Base-by-base conservation (phyloP, 371 early-diverging fungal species). In the Mortierella polycephala region DNA sequence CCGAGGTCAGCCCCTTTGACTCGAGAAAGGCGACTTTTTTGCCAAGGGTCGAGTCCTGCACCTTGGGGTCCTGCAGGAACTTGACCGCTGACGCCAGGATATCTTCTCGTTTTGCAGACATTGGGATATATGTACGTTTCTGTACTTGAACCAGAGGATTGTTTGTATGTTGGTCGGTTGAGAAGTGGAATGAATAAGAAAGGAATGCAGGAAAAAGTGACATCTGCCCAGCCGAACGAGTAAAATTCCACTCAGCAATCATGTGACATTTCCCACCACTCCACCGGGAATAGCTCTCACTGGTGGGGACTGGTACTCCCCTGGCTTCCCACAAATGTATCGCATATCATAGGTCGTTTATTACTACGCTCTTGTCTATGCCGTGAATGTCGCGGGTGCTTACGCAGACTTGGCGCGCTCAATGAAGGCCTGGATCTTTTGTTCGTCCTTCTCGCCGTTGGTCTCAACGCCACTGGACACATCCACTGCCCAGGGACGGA, bases 1-100 rank as follows among this genome's bases (percentile, higher is more conserved):
- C 92, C 10, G 90, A 84, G 18, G 95, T 94, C 76, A 99, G 85
- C 1, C 98, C 98, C 85, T 99, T 99, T 45, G 93, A 90, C 79
- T 98, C 96, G 47, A 99, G 88, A 76, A 99, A 99, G 39, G 97
- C 90, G 16, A 97, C 86, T 65, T 94, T 92, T 75, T 97, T 97
- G 47, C 95, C 93, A 49, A 98, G 83, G 9, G 98, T 87, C 14
- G 95, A 91, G 3, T 90, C 83, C 80, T 94, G 93, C 9, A 98
- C 98, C 80, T 96, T 95, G 52, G 98, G 95, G 82, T 98, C 98
- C 44, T 85, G 81, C 44, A 99, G 88, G 82, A 99, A 99, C 46
- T 93, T 92, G 64, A 96, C 93, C 5, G 99, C 99, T 2, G 91
- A 89, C 30, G 86, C 84, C 71, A 99, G 86, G 46, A 96, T 85